Percentiles rank a stretch among this genome's conserved stretches.
Evolutionary conservation across 2,329 filamentous ascomycete species (phyloP).

Genomic region (Helicocarpus griseus): DNA sequence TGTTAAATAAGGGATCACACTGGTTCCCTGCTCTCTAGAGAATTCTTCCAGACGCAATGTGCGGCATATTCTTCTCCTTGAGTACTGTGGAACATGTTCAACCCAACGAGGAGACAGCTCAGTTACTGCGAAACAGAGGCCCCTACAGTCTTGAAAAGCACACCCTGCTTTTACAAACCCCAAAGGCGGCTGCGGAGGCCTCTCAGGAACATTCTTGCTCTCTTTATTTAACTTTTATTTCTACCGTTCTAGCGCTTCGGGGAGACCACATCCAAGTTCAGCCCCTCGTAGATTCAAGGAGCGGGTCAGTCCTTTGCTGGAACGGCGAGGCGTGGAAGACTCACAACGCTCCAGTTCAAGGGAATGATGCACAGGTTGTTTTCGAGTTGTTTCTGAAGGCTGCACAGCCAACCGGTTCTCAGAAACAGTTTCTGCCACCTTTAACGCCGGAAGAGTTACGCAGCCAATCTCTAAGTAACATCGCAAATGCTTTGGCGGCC

Average conservation of each 20-base stretch:
- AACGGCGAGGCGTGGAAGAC: conserved; percentile 94
- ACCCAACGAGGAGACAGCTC: conserved; percentile 24
- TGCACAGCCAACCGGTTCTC: conserved; percentile 11
- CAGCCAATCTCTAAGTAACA: conserved; percentile 17
- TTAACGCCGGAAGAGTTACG: not conserved
- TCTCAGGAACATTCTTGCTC: not conserved
- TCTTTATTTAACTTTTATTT: conserved; percentile 48
- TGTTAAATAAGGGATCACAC: too few relatives aligned
- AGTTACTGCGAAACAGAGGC: conserved; percentile 31
- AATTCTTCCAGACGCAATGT: conserved; percentile 22
- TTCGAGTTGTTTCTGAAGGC: conserved; percentile 50
- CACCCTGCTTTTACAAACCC: conserved; percentile 15
- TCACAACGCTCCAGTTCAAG: conserved; percentile 44
- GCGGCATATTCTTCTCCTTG: conserved; percentile 46
- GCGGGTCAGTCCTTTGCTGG: conserved; percentile 74
- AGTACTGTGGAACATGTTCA: conserved; percentile 21
- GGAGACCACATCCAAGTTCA: conserved; percentile 62
- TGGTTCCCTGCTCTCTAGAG: not conserved
- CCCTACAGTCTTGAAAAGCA: conserved; percentile 34
- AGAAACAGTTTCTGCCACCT: conserved; percentile 8
- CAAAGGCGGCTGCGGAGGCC: not conserved
- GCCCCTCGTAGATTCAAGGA: conserved; percentile 53
- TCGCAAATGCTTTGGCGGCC: conserved; percentile 43
- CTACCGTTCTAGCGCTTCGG: conserved; percentile 84
- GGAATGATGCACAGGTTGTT: conserved; percentile 69